Percentiles rank a stretch among this genome's conserved stretches.
Conservation (phyloP, 1,139 yeast species). For the Meyerozyma elateridarum region DNA sequence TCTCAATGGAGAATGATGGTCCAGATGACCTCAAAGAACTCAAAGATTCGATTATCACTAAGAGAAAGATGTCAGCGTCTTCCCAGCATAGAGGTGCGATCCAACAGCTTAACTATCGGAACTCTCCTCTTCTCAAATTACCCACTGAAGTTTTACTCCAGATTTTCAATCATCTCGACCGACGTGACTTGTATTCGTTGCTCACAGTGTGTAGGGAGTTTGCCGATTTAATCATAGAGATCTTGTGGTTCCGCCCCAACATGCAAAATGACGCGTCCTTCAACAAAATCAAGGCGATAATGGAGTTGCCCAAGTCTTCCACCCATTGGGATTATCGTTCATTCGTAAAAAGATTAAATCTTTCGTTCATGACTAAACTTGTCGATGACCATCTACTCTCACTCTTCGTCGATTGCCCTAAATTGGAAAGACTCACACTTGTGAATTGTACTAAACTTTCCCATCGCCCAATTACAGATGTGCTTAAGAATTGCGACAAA, state of each 20-base stretch:
- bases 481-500: conserved; percentile 60
- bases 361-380: conserved; percentile 66
- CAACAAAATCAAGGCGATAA: conserved; percentile 48
- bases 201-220: conserved; percentile 78
- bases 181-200: conserved; percentile 64
- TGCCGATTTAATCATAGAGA: conserved; percentile 75
- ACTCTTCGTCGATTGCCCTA: conserved; percentile 62
- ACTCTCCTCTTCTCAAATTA: conserved; percentile 51
- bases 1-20: conserved; percentile 33
- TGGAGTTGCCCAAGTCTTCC: conserved; percentile 42
- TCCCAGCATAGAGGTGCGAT: conserved; percentile 17
- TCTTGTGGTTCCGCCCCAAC: conserved; percentile 87
- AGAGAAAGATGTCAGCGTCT: conserved; percentile 21
- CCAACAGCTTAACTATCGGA: conserved; percentile 20
- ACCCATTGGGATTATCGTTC: conserved; percentile 72
- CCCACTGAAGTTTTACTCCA: conserved; percentile 80
- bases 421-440: conserved; percentile 79
- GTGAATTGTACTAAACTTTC: conserved; percentile 72
- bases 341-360: conserved; percentile 74
- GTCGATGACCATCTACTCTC: conserved; percentile 59
- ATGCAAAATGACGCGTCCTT: conserved; percentile 54
- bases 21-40: conserved; percentile 33
- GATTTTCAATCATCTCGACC: conserved; percentile 62
- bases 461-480: conserved; percentile 55
- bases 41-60: conserved; percentile 29